Percentiles rank a stretch among this genome's conserved stretches.
Conservation (phyloP, 2,329 filamentous ascomycete genomes). For the Didymella pinodella region DNA sequence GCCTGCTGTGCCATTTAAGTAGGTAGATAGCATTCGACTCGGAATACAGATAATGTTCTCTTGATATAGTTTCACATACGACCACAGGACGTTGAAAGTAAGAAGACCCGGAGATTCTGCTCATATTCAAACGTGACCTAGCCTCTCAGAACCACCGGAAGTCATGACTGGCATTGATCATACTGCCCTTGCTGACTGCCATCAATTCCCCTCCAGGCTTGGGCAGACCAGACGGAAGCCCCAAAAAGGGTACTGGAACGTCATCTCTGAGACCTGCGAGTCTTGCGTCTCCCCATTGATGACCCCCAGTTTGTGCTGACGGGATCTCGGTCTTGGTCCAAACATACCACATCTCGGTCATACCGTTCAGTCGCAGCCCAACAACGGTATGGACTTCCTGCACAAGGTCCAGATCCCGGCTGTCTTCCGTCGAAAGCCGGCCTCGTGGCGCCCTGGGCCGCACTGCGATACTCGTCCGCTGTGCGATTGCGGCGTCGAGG, state of each 20-base stretch:
- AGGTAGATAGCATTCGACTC: neutral
- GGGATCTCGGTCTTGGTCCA: slow-evolving; percentile 25
- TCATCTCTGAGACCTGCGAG: slow-evolving; percentile 34
- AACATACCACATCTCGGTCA: slow-evolving; percentile 36
- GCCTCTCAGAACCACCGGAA: neutral
- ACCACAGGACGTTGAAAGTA: too few relatives aligned
- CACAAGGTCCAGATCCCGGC: slow-evolving; percentile 9
- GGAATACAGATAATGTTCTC: too few relatives aligned
- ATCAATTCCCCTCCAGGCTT: slow-evolving; percentile 25
- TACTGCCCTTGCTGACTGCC: slow-evolving; percentile 33
- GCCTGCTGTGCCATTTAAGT: slow-evolving; percentile 34
- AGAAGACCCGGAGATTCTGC: too few relatives aligned
- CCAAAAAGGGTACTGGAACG: slow-evolving; percentile 31
- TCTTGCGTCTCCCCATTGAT: slow-evolving; percentile 34
- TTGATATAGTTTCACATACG: too few relatives aligned
- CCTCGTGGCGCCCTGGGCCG: slow-evolving; percentile 3
- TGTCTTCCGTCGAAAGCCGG: neutral
- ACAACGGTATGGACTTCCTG: slow-evolving; percentile 35
- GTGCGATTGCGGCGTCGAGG: slow-evolving; percentile 29
- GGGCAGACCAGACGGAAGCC: slow-evolving; percentile 14
- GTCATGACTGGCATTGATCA: slow-evolving; percentile 21
- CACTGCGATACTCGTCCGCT: slow-evolving; percentile 34
- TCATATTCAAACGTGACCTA: slow-evolving; percentile 9
- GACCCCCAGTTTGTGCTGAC: neutral
- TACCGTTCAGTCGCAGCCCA: slow-evolving; percentile 38